These are phyloP conservation scores for Aspergillus eucalypticola DNA, from an alignment of 2,329 filamentous ascomycete species.

Conservation along the genomic window DNA sequence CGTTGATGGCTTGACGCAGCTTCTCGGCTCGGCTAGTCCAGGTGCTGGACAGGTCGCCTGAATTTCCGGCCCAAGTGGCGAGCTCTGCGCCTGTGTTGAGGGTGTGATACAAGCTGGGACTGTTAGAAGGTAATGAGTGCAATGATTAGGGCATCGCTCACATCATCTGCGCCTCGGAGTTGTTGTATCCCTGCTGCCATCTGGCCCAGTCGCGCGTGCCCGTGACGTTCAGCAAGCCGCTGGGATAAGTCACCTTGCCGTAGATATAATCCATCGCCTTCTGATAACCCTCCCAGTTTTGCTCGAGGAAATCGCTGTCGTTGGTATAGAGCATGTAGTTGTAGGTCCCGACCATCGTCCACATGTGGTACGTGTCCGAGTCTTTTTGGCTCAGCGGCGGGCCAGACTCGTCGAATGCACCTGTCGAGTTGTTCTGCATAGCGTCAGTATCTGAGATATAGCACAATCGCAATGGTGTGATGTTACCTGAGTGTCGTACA, in stretches of 20 bases:
- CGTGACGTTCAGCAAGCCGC: conserved; percentile 53
- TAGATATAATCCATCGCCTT: conserved; percentile 51
- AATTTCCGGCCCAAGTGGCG: conserved; percentile 51
- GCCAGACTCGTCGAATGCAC: conserved; percentile 39
- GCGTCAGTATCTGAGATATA: background rate
- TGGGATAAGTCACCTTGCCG: conserved; percentile 45
- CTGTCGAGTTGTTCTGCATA: conserved; percentile 28
- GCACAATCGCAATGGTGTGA: too few species aligned
- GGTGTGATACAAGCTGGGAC: conserved; percentile 51
- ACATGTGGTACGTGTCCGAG: conserved; percentile 47
- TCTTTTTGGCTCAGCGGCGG: conserved; percentile 36
- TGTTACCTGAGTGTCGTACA: conserved; percentile 47
- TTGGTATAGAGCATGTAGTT: conserved; percentile 60
- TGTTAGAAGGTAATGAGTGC: background rate
- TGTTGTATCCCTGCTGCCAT: conserved; percentile 53
- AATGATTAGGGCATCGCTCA: conserved; percentile 11
- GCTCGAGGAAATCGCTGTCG: conserved; percentile 50
- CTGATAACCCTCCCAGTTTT: conserved; percentile 53
- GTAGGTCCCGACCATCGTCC: conserved; percentile 59
- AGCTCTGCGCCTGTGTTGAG: conserved; percentile 56
- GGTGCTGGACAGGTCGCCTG: conserved; percentile 36
- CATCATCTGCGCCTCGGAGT: conserved; percentile 56
- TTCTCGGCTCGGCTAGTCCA: conserved; percentile 41
- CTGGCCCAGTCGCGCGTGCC: conserved; percentile 55
- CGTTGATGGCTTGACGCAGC: conserved; percentile 50